Evolutionary conservation across 2,329 filamentous ascomycete genomes (phyloP).

Genomic region (Colletotrichum eleusines): DNA sequence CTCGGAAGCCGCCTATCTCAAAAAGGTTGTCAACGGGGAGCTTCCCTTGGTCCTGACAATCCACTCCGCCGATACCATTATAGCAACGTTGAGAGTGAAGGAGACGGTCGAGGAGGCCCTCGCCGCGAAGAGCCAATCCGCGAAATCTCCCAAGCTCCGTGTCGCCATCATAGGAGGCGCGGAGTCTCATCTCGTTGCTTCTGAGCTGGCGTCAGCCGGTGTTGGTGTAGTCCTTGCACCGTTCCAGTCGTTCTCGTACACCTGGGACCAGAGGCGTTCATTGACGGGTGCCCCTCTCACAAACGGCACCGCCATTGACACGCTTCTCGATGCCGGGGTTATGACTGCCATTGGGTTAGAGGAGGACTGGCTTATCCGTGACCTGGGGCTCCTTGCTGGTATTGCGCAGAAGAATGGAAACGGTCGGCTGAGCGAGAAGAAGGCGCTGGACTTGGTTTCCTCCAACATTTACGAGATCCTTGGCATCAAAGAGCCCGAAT

Average conservation of each 20-base stretch:
- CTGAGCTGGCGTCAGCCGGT: constrained; percentile 66
- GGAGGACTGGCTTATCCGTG: constrained; percentile 72
- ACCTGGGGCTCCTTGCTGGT: constrained; percentile 70
- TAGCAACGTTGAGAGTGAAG: constrained; percentile 70
- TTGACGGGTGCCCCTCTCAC: constrained; percentile 74
- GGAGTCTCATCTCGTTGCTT: constrained; percentile 71
- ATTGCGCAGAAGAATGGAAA: constrained; percentile 69
- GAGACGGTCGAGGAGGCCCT: constrained; percentile 62
- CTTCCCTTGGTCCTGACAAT: constrained; percentile 68
- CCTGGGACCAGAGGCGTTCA: constrained; percentile 73
- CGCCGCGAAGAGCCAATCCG: constrained; percentile 36
- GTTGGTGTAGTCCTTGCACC: constrained; percentile 73
- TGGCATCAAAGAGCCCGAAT: constrained; percentile 55
- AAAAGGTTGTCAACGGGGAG: constrained; percentile 65
- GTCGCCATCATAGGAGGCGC: constrained; percentile 72
- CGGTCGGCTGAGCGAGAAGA: constrained; percentile 64
- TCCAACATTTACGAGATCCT: constrained; percentile 69
- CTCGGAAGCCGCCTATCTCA: constrained; percentile 64
- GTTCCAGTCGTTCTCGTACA: constrained; percentile 64
- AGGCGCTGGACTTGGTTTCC: constrained; percentile 69
- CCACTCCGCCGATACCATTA: constrained; percentile 74
- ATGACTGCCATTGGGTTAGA: constrained; percentile 67
- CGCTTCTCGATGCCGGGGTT: constrained; percentile 70
- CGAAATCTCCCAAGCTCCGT: constrained; percentile 53
- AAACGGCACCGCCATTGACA: constrained; percentile 72